These are phyloP conservation scores for Linderina pennispora DNA, from an alignment of 192 early-diverging fungal genomes.

Conservation along the genomic window DNA sequence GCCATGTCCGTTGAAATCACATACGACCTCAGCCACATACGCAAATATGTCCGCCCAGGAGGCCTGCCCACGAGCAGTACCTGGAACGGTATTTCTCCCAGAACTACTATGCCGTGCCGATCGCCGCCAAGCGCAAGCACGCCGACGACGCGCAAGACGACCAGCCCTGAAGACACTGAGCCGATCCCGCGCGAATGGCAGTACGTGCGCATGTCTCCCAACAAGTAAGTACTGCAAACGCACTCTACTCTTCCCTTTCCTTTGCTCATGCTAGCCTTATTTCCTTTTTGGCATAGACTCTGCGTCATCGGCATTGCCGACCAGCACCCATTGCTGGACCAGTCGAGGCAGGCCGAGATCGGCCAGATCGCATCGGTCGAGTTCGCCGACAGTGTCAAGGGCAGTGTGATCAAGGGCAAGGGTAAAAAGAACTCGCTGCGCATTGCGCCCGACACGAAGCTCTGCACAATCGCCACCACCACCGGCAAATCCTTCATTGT, in stretches of 20 bases:
- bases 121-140: constrained; percentile 25
- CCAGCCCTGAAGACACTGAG: too few relatives aligned
- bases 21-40: constrained; percentile 25
- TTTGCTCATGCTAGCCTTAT: too few relatives aligned
- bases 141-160: constrained; percentile 1
- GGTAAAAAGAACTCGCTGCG: constrained; percentile 33
- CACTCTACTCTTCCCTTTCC: too few relatives aligned
- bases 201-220: constrained; percentile 30
- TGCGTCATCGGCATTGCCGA: constrained; percentile 25
- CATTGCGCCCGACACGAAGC: constrained; percentile 24
- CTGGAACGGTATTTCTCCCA: constrained; percentile 26
- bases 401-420: constrained; percentile 36
- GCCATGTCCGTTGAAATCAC: constrained; percentile 7
- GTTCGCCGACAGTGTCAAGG: constrained; percentile 15
- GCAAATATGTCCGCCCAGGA: constrained; percentile 12
- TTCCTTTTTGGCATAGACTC: constrained; percentile 11
- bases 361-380: constrained; percentile 11
- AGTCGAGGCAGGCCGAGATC: not conserved
- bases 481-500: constrained; percentile 11
- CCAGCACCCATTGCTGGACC: constrained; percentile 25
- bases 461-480: constrained; percentile 22
- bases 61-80: constrained; percentile 9
- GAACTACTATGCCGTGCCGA: constrained; percentile 16
- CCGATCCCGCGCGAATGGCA: constrained; percentile 18
- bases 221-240: constrained; percentile 15